Base-by-base conservation (phyloP, 2,329 filamentous ascomycete species). In the Microsporum ferrugineum region DNA sequence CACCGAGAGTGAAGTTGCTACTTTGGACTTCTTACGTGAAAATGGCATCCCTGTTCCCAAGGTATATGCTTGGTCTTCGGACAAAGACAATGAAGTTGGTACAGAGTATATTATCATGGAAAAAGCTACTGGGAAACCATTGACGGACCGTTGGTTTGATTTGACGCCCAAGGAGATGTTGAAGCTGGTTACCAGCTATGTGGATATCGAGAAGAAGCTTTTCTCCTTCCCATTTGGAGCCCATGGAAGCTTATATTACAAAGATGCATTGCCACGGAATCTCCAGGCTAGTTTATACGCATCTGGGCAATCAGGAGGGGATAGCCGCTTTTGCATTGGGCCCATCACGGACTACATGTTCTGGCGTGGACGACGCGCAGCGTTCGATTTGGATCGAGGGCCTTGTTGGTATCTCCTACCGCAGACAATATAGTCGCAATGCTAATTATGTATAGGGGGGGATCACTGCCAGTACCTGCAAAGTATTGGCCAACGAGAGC, bases 51-150 rank as follows among this genome's bases (percentile, higher is more conserved):
- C 74, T 23, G 71, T 75, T 23, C 74, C 74, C 5, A 63, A 68
- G 43, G 61, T 76, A 14, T 71, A 71, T 62, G 63, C 67, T 39
- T 76, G 71, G 65, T 73, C 71, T 29, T 59, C 71, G 36, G 69
- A 69, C 7, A 58, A 55, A 14, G 66, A 71, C 14, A 77, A 76
- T 61, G 43, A 70, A 51, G 73, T 72, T 39, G 73, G 73, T 2
- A 71, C 71, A 47, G 73, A 76, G 65, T 77, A 73, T 53, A 69
- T 78, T 27, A 70, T 77, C 23, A 73, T 76, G 68, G 74, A 73
- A 61, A 69, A 71, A 47, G 64, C 71, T 14, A 60, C 31, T 0
- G 75, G 75, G 10, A 63, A 63, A 5, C 66, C 68, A 2, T 57
- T 75, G 17, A 69, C 68, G 4, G 65, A 68, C 5, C 60, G 68